Evolutionary conservation across 768 basidiomycete species (phyloP).

Genomic region (Boletus fagicola): DNA sequence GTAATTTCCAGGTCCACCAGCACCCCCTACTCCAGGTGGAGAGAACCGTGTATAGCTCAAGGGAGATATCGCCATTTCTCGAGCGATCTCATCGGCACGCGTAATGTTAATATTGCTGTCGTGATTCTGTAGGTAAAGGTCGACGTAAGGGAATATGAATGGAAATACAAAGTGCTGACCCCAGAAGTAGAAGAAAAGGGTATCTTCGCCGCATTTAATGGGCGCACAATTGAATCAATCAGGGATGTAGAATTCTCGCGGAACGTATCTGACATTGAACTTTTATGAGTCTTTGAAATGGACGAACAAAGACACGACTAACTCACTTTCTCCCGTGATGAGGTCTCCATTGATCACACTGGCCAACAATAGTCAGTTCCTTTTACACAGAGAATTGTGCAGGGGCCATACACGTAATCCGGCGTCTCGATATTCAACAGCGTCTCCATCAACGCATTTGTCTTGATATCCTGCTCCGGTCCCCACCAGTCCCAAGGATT

Average conservation of each 20-base stretch:
- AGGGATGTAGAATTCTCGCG: slow-evolving; percentile 63
- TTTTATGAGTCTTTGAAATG: not conserved
- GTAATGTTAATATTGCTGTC: slow-evolving; percentile 74
- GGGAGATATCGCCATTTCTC: slow-evolving; percentile 54
- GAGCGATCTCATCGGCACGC: slow-evolving; percentile 62
- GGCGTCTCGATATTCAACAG: slow-evolving; percentile 59
- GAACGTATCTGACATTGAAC: slow-evolving; percentile 51
- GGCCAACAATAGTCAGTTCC: slow-evolving; percentile 1
- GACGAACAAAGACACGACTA: not conserved
- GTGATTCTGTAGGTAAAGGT: slow-evolving; percentile 52
- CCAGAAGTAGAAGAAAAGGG: slow-evolving; percentile 72
- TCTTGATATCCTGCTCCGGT: slow-evolving; percentile 64
- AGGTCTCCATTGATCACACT: slow-evolving; percentile 74
- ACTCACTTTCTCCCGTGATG: slow-evolving; percentile 65
- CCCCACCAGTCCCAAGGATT: slow-evolving; percentile 72
- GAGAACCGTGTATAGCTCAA: slow-evolving; percentile 62
- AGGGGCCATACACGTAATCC: slow-evolving; percentile 58
- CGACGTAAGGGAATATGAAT: not conserved
- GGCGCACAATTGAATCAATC: slow-evolving; percentile 62
- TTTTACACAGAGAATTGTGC: not conserved
- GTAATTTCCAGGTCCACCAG: slow-evolving; percentile 65
- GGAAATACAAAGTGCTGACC: slow-evolving; percentile 37
- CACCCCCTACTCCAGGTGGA: slow-evolving; percentile 61
- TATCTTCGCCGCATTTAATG: slow-evolving; percentile 53
- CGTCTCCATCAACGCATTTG: slow-evolving; percentile 53